A percentile compares a stretch with the other conserved stretches of the same genome.
phyloP scores from a whole-genome alignment of 2,329 filamentous ascomycete species.

The Monosporascus sp. region DNA sequence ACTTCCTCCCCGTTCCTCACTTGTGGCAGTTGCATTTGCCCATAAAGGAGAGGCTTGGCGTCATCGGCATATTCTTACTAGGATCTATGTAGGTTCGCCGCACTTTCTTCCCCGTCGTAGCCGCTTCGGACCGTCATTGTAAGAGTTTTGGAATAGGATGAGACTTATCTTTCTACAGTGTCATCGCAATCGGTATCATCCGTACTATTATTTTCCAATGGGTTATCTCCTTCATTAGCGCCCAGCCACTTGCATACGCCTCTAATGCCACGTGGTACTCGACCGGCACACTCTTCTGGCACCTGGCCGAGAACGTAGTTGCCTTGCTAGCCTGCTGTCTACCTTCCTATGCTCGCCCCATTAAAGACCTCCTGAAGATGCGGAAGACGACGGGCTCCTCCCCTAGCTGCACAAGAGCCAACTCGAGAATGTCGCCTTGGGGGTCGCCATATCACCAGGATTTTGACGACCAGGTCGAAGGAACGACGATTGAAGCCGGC shows the following conservation, averaged over 20 bases:
- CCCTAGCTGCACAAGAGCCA: background rate
- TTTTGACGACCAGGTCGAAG: background rate
- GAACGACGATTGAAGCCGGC: too few relatives aligned
- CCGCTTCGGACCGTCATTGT: too few relatives aligned
- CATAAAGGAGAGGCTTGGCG: conserved; percentile 10
- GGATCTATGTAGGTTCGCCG: conserved; percentile 11
- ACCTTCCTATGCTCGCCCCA: conserved; percentile 7
- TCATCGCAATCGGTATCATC: conserved; percentile 9
- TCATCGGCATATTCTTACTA: conserved; percentile 11
- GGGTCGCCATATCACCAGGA: background rate
- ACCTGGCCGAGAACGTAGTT: conserved; percentile 12
- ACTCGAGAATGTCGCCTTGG: background rate
- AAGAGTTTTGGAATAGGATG: too few relatives aligned
- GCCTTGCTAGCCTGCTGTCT: conserved; percentile 11
- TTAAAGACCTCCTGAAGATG: background rate
- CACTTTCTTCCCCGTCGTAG: background rate
- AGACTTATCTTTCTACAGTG: background rate
- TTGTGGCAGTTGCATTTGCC: conserved; percentile 9
- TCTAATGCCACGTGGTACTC: conserved; percentile 13
- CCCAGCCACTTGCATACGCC: conserved; percentile 4
- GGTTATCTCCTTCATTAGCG: conserved; percentile 8
- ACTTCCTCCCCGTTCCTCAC: conserved; percentile 11
- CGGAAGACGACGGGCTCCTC: background rate
- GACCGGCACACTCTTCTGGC: conserved; percentile 13
- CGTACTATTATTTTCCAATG: conserved; percentile 11